Percentiles rank a stretch among this genome's conserved stretches.
Conservation (phyloP, 2,329 filamentous ascomycete species). For the Biscogniauxia mediterranea region DNA sequence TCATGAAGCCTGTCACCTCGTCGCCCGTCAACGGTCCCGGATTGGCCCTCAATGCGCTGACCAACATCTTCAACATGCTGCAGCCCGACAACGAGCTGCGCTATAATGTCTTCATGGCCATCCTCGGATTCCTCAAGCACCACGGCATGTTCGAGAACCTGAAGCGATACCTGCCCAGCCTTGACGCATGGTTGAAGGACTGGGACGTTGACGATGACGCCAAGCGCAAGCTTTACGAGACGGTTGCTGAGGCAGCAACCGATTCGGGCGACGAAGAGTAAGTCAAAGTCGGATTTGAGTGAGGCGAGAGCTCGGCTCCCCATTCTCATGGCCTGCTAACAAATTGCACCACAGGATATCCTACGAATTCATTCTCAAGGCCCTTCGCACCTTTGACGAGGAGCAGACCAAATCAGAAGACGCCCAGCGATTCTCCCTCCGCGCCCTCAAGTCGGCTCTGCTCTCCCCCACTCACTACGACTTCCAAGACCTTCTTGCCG, state of each 20-base stretch:
- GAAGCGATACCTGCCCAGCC: conserved; percentile 76
- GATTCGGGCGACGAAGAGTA: conserved; percentile 76
- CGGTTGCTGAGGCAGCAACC: conserved; percentile 76
- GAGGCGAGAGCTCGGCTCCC: no score
- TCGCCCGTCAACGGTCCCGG: conserved; percentile 82
- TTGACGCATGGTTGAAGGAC: conserved; percentile 76
- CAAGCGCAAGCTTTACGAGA: conserved; percentile 78
- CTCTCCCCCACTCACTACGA: conserved; percentile 58
- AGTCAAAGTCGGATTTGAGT: conserved; percentile 35
- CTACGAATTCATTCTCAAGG: conserved; percentile 66
- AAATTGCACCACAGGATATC: conserved; percentile 44
- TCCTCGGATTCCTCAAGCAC: conserved; percentile 77
- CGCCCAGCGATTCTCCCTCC: conserved; percentile 58
- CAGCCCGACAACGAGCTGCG: conserved; percentile 72
- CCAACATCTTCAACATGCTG: conserved; percentile 95
- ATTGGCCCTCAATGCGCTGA: conserved; percentile 85
- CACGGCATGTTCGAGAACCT: conserved; percentile 79
- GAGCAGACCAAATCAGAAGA: conserved; percentile 57
- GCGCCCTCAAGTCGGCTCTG: conserved; percentile 54
- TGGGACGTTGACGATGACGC: conserved; percentile 85
- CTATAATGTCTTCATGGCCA: conserved; percentile 87
- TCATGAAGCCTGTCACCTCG: conserved; percentile 80
- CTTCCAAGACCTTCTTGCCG: conserved; percentile 78
- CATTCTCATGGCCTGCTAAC: conserved; percentile 5
- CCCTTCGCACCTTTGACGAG: conserved; percentile 59